Conservation (phyloP, 169 alveolate genomes). For the Haemoproteus tartakovskyi region DNA sequence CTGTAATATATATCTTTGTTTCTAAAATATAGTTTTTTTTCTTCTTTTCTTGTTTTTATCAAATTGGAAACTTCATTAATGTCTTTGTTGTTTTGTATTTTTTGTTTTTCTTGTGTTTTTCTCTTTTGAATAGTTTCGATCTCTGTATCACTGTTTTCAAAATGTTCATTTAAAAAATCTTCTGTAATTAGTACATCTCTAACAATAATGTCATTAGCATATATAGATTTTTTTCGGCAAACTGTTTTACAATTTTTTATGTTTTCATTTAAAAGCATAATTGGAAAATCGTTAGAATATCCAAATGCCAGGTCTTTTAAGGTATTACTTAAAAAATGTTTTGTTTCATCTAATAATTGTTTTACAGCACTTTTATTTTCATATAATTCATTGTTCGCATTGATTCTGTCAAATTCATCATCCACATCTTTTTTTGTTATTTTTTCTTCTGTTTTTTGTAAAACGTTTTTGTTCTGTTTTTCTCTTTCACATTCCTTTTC, state of each 20-base stretch:
- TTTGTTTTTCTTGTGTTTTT: neutral
- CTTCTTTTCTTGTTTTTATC: constrained; percentile 6
- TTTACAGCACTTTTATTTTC: constrained; percentile 14
- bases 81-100: neutral
- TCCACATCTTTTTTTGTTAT: neutral
- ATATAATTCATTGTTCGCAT: constrained; percentile 2
- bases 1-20: constrained; percentile 61
- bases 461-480: neutral
- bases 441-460: neutral
- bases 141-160: neutral
- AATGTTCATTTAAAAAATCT: constrained; percentile 32
- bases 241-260: constrained; percentile 39
- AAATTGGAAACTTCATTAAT: neutral
- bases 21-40: constrained; percentile 13
- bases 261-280: constrained; percentile 52
- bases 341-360: constrained; percentile 18
- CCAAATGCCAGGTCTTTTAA: constrained; percentile 46
- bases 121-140: neutral
- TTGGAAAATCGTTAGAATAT: constrained; percentile 48
- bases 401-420: neutral
- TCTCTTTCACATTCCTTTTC: neutral
- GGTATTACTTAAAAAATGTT: constrained; percentile 23
- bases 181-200: constrained; percentile 51
- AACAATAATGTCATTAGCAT: constrained; percentile 18
- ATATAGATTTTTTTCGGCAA: constrained; percentile 21